Evolutionary conservation across 2,329 filamentous ascomycete species (phyloP).

Genomic region (Drechslera avenae): DNA sequence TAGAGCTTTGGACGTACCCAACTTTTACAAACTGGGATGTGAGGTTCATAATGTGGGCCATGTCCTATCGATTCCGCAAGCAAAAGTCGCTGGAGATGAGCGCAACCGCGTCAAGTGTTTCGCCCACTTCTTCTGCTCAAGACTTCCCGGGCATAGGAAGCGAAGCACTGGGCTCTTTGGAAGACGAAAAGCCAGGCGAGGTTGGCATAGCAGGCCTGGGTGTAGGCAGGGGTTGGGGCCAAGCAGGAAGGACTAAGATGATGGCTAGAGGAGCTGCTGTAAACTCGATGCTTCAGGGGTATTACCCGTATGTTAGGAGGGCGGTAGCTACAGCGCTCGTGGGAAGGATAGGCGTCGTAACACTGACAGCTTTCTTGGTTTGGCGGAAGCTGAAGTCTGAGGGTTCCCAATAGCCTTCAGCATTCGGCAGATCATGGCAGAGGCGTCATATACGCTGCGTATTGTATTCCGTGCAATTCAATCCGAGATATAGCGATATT

Average conservation of each 20-base stretch:
- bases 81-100: slow-evolving; percentile 43
- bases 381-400: slow-evolving; percentile 25
- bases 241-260: slow-evolving; percentile 45
- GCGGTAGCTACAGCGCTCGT: slow-evolving; percentile 53
- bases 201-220: slow-evolving; percentile 54
- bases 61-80: slow-evolving; percentile 61
- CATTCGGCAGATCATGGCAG: neutral
- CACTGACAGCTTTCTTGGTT: slow-evolving; percentile 26
- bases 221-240: slow-evolving; percentile 48
- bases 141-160: slow-evolving; percentile 31
- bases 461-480: too few relatives aligned
- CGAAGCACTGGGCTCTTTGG: slow-evolving; percentile 28
- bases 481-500: too few relatives aligned
- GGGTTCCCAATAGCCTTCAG: neutral
- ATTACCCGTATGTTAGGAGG: slow-evolving; percentile 57
- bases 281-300: slow-evolving; percentile 58
- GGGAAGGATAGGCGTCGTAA: slow-evolving; percentile 40
- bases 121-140: slow-evolving; percentile 23
- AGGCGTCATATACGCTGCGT: too few relatives aligned
- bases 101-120: slow-evolving; percentile 13
- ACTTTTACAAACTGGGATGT: slow-evolving; percentile 70
- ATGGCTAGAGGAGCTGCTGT: slow-evolving; percentile 50
- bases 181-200: slow-evolving; percentile 47
- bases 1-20: slow-evolving; percentile 69
- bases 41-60: slow-evolving; percentile 61